Evolutionary conservation across 2,329 filamentous ascomycete genomes (phyloP).

Genomic region (Stagonosporopsis rhizophila): DNA sequence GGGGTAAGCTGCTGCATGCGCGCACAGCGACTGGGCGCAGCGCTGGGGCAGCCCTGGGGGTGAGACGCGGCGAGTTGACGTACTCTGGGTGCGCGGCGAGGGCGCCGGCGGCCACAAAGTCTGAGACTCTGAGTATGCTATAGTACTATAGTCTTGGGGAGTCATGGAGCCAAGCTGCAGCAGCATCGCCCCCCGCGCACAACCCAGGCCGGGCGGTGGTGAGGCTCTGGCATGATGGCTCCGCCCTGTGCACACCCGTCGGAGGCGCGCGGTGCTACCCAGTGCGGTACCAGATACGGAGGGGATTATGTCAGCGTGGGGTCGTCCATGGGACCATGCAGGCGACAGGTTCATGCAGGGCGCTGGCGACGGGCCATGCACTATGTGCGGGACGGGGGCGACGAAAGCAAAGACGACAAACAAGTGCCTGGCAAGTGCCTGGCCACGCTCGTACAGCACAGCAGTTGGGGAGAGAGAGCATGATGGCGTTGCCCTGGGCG

Average conservation of each 20-base stretch:
- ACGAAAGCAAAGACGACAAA: slow-evolving; percentile 12
- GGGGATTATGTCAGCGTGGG: slow-evolving; percentile 15
- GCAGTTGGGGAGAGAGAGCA: too few species aligned
- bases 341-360: slow-evolving; percentile 25
- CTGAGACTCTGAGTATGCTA: not conserved
- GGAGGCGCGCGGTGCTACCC: not conserved
- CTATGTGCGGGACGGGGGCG: slow-evolving; percentile 13
- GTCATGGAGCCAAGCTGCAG: slow-evolving; percentile 4
- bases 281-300: slow-evolving; percentile 8
- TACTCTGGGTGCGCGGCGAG: not conserved
- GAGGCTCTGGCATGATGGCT: slow-evolving; percentile 6
- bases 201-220: not conserved
- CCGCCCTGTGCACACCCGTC: not conserved
- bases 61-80: slow-evolving; percentile 7
- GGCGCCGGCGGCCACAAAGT: slow-evolving; percentile 13
- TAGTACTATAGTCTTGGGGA: not conserved
- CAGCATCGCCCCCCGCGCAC: not conserved
- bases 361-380: slow-evolving; percentile 12
- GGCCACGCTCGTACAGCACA: too few species aligned
- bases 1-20: slow-evolving; percentile 24
- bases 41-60: slow-evolving; percentile 9
- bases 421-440: too few species aligned
- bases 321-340: slow-evolving; percentile 3
- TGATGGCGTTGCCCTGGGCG: slow-evolving; percentile 8
- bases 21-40: slow-evolving; percentile 23